Base-by-base conservation (phyloP, 164 flowering plant species). In the Vitis cinerea region DNA sequence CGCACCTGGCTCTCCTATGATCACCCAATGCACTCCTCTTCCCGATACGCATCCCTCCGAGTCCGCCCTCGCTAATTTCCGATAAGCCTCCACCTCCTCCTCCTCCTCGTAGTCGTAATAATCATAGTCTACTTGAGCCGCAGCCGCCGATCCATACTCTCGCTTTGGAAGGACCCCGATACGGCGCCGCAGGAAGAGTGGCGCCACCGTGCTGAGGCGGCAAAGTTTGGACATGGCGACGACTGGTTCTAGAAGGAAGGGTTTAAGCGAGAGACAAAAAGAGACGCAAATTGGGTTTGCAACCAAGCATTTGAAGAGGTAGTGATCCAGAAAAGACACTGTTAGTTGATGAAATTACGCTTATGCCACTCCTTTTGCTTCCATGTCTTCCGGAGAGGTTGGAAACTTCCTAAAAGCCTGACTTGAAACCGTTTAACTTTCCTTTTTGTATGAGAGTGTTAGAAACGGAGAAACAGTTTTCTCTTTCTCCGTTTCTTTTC, bases 1-100 rank as follows among this genome's bases (percentile, higher is more conserved):
- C 0, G 80, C 90, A 10, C 88, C 81, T 2, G 97, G 91, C 71
- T 83, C 87, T 3, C 98, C 99, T 1, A 93, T 85, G 61, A 96
- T 64, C 74, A 90, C 98, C 99, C 99, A 96, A 83, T 93, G 95
- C 51, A 96, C 85, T 15, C 87, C 85, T 63, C 85, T 80, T 56
- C 63, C 78, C 59, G 78, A 67, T 7, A 44, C 69, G 65, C 65
- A 71, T 31, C 72, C 77, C 10, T 59, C 79, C 57, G 76, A 13
- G 10, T 64, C 76, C 55, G 59, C 31, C 67, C 29, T n/a, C 65
- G 29, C 64, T 44, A 31, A 11, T 56, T 37, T 55, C 50, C 48
- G 15, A 11, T 9, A 31, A 27, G 2, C 10, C 53, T 3, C 44
- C 12, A 52, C 61, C 57, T 57, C 67, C 12, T 73, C 74, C 27